These are phyloP conservation scores for Penicillium rolfsii DNA, from an alignment of 2,329 filamentous ascomycete genomes.

Conservation along the genomic window DNA sequence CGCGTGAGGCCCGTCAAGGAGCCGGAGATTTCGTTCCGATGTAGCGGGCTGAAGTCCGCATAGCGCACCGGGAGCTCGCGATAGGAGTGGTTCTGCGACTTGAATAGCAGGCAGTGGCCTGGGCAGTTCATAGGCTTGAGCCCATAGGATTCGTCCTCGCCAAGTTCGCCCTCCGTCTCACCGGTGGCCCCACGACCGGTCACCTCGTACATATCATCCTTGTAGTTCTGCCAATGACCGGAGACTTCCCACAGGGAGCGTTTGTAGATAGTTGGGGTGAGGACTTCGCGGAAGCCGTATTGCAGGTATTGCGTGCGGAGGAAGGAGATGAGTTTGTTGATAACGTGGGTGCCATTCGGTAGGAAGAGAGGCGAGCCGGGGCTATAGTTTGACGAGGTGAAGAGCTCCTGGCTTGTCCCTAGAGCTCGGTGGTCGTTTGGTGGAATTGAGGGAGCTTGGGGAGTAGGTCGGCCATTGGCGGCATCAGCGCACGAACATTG, in stretches of 20 bases:
- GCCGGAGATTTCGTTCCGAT: constrained; percentile 83
- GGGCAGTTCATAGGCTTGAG: constrained; percentile 95
- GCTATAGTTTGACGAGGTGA: constrained; percentile 77
- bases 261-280: constrained; percentile 90
- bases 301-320: constrained; percentile 80
- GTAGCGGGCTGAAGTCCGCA: constrained; percentile 85
- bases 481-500: constrained; percentile 30
- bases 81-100: constrained; percentile 72
- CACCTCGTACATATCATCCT: constrained; percentile 90
- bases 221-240: constrained; percentile 86
- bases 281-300: constrained; percentile 85
- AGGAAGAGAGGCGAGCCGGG: constrained; percentile 85
- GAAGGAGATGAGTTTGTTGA: constrained; percentile 81
- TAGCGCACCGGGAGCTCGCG: constrained; percentile 80
- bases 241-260: constrained; percentile 83
- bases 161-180: constrained; percentile 49
- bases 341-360: constrained; percentile 78
- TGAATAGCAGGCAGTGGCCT: constrained; percentile 83
- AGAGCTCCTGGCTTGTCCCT: constrained; percentile 68
- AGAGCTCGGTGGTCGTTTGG: constrained; percentile 56
- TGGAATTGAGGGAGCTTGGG: constrained; percentile 38
- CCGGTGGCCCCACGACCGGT: constrained; percentile 54
- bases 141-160: constrained; percentile 73
- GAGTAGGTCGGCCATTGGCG: constrained; percentile 18
- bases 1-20: constrained; percentile 80